Conservation (phyloP, 179 eudicot species). For the Camellia oleifera region DNA sequence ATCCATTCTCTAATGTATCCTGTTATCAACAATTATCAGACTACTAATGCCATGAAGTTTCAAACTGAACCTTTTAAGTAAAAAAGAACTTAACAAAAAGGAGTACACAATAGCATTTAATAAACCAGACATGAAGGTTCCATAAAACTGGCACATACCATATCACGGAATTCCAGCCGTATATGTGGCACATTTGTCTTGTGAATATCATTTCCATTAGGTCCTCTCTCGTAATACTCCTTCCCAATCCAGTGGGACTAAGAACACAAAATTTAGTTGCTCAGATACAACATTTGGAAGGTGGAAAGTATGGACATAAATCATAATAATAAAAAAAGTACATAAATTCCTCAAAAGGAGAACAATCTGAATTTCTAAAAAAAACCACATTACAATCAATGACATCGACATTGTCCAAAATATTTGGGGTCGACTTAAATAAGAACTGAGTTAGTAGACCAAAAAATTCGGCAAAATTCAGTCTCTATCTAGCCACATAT, state of each 20-base stretch:
- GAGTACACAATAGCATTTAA: background rate
- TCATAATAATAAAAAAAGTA: background rate
- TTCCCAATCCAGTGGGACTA: conserved; percentile 98
- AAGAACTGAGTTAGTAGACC: background rate
- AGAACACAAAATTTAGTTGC: conserved; percentile 9
- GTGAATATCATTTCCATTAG: conserved; percentile 95
- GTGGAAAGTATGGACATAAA: background rate
- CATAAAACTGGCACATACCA: conserved; percentile 50
- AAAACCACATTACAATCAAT: too few species aligned
- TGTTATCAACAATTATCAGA: background rate
- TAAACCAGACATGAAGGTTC: background rate
- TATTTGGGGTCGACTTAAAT: background rate
- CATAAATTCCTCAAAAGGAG: background rate
- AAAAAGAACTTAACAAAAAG: background rate
- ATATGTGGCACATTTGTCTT: conserved; percentile 98
- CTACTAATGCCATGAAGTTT: background rate
- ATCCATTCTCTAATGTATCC: background rate
- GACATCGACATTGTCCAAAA: background rate
- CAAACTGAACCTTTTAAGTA: background rate
- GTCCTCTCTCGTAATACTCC: conserved; percentile 83
- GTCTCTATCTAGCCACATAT: background rate
- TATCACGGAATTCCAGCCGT: conserved; percentile 94
- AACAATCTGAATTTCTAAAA: too few species aligned
- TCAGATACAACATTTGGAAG: conserved; percentile 4
- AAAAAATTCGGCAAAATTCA: background rate